Base-by-base conservation (phyloP, 179 eudicot species). In the Silene noctiflora region DNA sequence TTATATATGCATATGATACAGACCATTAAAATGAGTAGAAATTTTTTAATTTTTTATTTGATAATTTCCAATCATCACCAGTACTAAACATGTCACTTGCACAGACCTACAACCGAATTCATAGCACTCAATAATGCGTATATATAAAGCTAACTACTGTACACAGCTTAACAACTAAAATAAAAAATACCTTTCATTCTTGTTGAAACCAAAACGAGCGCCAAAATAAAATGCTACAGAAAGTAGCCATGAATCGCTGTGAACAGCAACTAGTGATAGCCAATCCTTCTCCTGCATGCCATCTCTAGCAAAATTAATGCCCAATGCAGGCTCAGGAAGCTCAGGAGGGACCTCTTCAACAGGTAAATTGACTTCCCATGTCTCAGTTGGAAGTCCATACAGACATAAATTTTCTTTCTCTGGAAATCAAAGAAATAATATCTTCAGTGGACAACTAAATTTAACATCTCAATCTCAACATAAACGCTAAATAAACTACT, bases 271-370 rank as follows among this genome's bases (percentile, higher is more conserved):
- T 73, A 91, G 84, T 10, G 90, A 83, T 74, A 91, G 82, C 98
- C 97, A 93, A 74, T 93, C 91, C 83, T 87, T 89, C 64, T 87
- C 87, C 75, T 85, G 83, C 94, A 93, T 89, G 62, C 91, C 92
- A 83, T 93, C 97, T 83, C 95, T 86, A 1, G 95, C 93, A 81
- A 93, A 91, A 80, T 93, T 93, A 63, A 93, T 91, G 19, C 98
- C 98, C 21, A 91, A 73, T 14, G 92, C 89, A 72, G 98, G 98
- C 83, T 93, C 94, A 0, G 98, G 98, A 80, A 91, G 88, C 84
- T 93, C 97, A 35, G 97, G 90, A 71, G 98, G 98, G 53, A 91
- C 92, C 86, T 89, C 93, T 69, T 91, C 98, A 60, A 82, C 91
- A 19, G 98, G 98, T 22, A 88, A 76, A 65, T 82, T 89, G 60